A percentile compares a stretch with the other conserved stretches of the same genome.
Conservation (phyloP, 108 stramenopile species). For the Skeletonema menzelii region DNA sequence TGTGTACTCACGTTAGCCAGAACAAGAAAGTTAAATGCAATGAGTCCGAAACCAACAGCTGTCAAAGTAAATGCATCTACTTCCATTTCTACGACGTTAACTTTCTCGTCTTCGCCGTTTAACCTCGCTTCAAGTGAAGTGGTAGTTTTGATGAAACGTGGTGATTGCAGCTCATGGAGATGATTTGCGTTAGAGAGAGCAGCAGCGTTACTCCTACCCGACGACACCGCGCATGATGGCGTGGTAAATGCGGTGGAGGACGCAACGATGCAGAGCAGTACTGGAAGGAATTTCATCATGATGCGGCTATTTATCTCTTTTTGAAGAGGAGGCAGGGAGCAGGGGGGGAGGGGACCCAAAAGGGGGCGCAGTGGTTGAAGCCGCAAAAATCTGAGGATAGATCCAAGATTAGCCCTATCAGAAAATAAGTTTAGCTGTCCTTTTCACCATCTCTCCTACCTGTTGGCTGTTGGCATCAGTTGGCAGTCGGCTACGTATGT, state of each 20-base stretch:
- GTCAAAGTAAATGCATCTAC: constrained; percentile 75
- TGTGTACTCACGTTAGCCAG: constrained; percentile 62
- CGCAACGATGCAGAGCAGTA: neutral
- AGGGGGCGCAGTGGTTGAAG: too few species aligned
- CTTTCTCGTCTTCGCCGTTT: constrained; percentile 44
- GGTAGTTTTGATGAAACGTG: neutral
- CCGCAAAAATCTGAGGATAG: too few species aligned
- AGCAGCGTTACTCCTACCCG: neutral
- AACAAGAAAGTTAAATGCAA: constrained; percentile 87
- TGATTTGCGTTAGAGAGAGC: neutral
- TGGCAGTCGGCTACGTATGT: too few species aligned
- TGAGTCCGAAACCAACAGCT: constrained; percentile 79
- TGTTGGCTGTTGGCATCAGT: too few species aligned
- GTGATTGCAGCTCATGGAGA: neutral
- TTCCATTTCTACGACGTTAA: constrained; percentile 68
- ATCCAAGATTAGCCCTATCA: too few species aligned
- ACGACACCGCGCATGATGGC: neutral
- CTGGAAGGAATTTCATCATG: neutral
- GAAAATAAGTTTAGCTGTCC: too few species aligned
- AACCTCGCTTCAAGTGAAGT: neutral
- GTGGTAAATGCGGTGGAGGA: neutral
- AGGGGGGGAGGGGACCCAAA: too few species aligned
- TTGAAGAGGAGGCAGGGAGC: too few species aligned
- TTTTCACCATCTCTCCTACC: too few species aligned
- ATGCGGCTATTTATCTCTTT: too few species aligned